These are phyloP conservation scores for Diaporthe sp. DNA, from an alignment of 2,329 filamentous ascomycete species.

Conservation along the genomic window DNA sequence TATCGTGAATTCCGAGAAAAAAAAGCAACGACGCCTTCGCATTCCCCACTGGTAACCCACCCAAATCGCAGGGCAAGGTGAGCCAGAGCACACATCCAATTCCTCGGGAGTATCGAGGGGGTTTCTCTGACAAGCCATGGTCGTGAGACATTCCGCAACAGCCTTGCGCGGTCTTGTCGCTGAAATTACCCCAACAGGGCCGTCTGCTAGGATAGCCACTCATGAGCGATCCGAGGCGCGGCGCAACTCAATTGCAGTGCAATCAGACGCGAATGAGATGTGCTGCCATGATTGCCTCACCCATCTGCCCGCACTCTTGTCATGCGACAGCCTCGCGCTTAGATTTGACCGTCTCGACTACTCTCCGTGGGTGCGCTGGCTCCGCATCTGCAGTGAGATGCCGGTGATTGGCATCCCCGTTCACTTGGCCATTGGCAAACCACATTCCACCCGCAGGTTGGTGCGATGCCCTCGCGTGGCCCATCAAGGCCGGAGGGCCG, in stretches of 20 bases:
- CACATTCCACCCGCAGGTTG: conserved; percentile 32
- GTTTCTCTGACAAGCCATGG: not conserved
- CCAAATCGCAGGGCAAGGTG: not conserved
- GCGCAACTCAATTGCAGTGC: not conserved
- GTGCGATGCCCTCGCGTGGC: conserved; percentile 32
- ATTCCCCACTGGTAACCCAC: not conserved
- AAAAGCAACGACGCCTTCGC: conserved; percentile 27
- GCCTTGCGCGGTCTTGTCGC: not conserved
- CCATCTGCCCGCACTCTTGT: conserved; percentile 1
- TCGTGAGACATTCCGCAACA: not conserved
- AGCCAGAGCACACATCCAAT: not conserved
- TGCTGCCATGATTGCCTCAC: not conserved
- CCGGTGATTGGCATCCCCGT: conserved; percentile 35
- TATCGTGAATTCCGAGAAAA: conserved; percentile 37
- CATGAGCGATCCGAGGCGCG: not conserved
- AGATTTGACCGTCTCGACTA: conserved; percentile 27
- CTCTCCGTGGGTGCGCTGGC: conserved; percentile 29
- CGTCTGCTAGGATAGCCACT: not conserved
- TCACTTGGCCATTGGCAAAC: conserved; percentile 37
- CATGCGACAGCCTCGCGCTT: conserved; percentile 34
- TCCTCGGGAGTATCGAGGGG: not conserved
- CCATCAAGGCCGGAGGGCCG: conserved; percentile 34
- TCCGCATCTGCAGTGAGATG: conserved; percentile 33
- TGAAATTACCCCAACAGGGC: not conserved
- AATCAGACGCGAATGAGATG: conserved; percentile 3